Percentiles rank a stretch among this genome's conserved stretches.
Conservation (phyloP, 2,329 filamentous ascomycete species). For the Zymoseptoria ardabiliae region DNA sequence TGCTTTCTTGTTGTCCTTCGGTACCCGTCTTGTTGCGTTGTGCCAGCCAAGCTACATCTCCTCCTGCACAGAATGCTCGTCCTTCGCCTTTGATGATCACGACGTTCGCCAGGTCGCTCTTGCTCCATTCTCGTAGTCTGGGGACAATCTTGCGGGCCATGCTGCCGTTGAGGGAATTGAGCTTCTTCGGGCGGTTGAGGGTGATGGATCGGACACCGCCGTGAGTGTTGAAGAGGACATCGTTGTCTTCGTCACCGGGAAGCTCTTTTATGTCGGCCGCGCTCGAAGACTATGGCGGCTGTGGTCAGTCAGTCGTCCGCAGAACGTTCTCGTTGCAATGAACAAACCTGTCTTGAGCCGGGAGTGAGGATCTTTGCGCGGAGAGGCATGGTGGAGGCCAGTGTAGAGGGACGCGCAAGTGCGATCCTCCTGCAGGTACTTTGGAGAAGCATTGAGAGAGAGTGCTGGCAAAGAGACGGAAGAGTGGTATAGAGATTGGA, state of each 20-base stretch:
- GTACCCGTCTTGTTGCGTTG: conserved; percentile 59
- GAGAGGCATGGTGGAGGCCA: conserved; percentile 74
- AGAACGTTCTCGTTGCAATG: not conserved
- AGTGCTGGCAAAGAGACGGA: not conserved
- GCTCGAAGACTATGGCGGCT: conserved; percentile 24
- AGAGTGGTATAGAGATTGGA: not conserved
- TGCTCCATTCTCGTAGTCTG: conserved; percentile 84
- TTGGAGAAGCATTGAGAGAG: conserved; percentile 39
- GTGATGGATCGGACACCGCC: conserved; percentile 89
- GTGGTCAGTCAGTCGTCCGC: conserved; percentile 26
- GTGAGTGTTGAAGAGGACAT: conserved; percentile 84
- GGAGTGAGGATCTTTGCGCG: conserved; percentile 65
- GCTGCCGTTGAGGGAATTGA: conserved; percentile 85
- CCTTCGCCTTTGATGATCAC: conserved; percentile 88
- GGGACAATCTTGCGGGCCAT: conserved; percentile 95
- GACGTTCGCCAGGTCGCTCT: conserved; percentile 88
- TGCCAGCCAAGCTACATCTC: conserved; percentile 78
- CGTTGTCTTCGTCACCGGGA: conserved; percentile 67
- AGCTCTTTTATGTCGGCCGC: conserved; percentile 44
- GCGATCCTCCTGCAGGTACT: conserved; percentile 34
- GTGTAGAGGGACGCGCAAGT: conserved; percentile 40
- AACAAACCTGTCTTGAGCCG: conserved; percentile 45
- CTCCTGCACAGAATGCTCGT: conserved; percentile 83
- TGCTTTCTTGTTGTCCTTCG: conserved; percentile 66
- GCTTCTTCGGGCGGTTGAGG: conserved; percentile 85